phyloP scores from a whole-genome alignment of 352 stramenopile species.

The Pythium vanterpoolii region DNA sequence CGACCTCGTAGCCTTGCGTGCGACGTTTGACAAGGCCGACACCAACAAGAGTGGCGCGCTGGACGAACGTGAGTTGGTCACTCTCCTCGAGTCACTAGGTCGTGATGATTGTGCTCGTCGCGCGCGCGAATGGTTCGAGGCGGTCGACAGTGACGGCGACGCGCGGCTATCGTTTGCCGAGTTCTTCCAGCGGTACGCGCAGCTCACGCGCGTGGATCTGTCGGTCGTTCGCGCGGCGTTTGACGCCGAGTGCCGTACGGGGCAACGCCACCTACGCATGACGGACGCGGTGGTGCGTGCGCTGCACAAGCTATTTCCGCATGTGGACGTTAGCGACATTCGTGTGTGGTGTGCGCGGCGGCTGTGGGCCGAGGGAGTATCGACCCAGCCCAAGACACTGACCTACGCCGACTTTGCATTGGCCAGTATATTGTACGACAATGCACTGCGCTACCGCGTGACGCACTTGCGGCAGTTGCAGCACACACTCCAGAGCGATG shows the following conservation, averaged over 20 bases:
- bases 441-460: slow-evolving; percentile 22
- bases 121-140: slow-evolving; percentile 37
- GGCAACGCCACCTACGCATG: background rate
- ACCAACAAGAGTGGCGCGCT: slow-evolving; percentile 35
- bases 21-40: slow-evolving; percentile 41
- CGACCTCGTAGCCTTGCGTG: slow-evolving; percentile 36
- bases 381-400: slow-evolving; percentile 21
- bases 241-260: slow-evolving; percentile 3
- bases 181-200: slow-evolving; percentile 60
- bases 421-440: slow-evolving; percentile 50
- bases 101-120: slow-evolving; percentile 19
- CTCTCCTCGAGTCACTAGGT: slow-evolving; percentile 18
- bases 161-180: slow-evolving; percentile 47
- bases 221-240: slow-evolving; percentile 37
- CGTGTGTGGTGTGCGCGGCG: slow-evolving; percentile 14
- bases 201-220: slow-evolving; percentile 39
- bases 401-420: slow-evolving; percentile 59
- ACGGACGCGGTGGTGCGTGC: background rate
- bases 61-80: slow-evolving; percentile 26
- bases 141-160: slow-evolving; percentile 32
- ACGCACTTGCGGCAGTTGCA: slow-evolving; percentile 22
- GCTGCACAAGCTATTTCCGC: slow-evolving; percentile 13
- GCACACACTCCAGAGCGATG: slow-evolving; percentile 34
- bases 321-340: slow-evolving; percentile 5
- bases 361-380: background rate